Evolutionary conservation across 805 yeast species (phyloP).

Genomic region (Candida suzukii): DNA sequence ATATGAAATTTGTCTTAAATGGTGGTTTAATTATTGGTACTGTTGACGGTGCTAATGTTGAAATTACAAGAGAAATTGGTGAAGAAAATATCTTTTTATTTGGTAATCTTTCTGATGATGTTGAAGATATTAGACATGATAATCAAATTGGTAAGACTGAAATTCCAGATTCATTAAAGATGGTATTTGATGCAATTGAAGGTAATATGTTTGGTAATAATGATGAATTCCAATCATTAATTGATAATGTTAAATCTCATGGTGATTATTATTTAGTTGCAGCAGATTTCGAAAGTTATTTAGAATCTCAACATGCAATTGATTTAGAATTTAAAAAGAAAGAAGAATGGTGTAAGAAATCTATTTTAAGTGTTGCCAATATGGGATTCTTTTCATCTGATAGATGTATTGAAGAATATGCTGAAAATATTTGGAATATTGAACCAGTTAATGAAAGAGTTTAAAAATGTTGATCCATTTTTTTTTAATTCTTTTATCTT

Average conservation of each 20-base stretch:
- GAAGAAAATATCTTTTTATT: slow-evolving; percentile 89
- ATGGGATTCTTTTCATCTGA: slow-evolving; percentile 92
- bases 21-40: slow-evolving; percentile 95
- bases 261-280: slow-evolving; percentile 84
- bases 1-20: slow-evolving; percentile 90
- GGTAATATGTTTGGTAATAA: slow-evolving; percentile 64
- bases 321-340: slow-evolving; percentile 56
- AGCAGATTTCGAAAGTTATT: slow-evolving; percentile 83
- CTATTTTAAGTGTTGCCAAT: slow-evolving; percentile 76
- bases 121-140: slow-evolving; percentile 73
- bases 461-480: not conserved
- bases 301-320: slow-evolving; percentile 72
- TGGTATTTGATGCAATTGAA: slow-evolving; percentile 63
- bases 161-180: slow-evolving; percentile 50
- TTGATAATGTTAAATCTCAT: slow-evolving; percentile 62
- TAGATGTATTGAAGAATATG: slow-evolving; percentile 86
- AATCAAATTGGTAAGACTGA: slow-evolving; percentile 57
- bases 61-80: slow-evolving; percentile 88
- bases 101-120: slow-evolving; percentile 86
- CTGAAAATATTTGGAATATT: slow-evolving; percentile 87
- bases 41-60: slow-evolving; percentile 95
- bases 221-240: slow-evolving; percentile 57
- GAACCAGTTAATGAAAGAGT: slow-evolving; percentile 48
- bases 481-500: not conserved
- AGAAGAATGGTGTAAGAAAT: slow-evolving; percentile 70